These are phyloP conservation scores for Neospermospora avenae DNA, from an alignment of 2,329 filamentous ascomycete species.

Conservation along the genomic window DNA sequence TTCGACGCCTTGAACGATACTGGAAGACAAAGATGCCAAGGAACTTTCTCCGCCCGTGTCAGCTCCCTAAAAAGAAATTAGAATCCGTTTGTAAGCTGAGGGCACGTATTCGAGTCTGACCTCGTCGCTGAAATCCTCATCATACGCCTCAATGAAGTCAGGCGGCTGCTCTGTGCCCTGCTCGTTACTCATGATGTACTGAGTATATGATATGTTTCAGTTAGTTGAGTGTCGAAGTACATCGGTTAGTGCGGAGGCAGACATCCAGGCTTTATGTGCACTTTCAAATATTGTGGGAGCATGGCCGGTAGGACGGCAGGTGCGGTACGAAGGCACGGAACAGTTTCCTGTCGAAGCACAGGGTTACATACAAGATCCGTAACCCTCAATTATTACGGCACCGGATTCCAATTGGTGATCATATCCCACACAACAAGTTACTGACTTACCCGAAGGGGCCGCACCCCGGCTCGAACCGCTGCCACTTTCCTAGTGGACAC, in stretches of 20 bases:
- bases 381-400: neutral
- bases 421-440: neutral
- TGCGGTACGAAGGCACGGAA: neutral
- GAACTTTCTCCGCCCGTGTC: constrained; percentile 2
- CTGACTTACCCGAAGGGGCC: neutral
- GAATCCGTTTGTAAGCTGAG: neutral
- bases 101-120: neutral
- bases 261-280: neutral
- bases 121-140: constrained; percentile 9
- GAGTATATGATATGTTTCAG: neutral
- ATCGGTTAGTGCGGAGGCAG: neutral
- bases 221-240: neutral
- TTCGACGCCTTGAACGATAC: constrained; percentile 10
- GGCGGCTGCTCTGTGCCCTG: neutral
- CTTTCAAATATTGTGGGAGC: neutral
- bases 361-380: neutral
- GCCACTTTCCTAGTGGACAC: neutral
- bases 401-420: neutral
- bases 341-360: neutral
- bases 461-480: neutral
- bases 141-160: constrained; percentile 9
- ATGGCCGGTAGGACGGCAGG: neutral
- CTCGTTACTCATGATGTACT: neutral
- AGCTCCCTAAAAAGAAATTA: neutral
- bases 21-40: constrained; percentile 4